Conservation (phyloP, 2,329 filamentous ascomycete genomes). For the Ceratocystis ficicola region DNA sequence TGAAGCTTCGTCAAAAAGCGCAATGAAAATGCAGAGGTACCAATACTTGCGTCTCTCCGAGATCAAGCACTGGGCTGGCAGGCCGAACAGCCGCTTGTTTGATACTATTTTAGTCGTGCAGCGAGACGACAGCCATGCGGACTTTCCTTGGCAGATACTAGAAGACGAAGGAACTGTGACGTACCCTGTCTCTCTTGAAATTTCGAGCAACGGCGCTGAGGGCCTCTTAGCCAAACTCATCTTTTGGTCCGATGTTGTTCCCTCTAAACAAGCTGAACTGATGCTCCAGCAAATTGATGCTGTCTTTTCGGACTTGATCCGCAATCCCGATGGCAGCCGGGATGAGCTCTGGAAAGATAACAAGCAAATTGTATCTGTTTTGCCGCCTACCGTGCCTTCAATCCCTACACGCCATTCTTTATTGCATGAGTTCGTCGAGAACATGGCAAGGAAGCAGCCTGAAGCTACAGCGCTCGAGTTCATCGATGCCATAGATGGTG, state of each 20-base stretch:
- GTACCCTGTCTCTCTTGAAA: constrained; percentile 69
- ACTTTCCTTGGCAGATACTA: constrained; percentile 45
- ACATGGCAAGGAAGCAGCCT: constrained; percentile 44
- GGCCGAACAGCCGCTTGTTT: constrained; percentile 55
- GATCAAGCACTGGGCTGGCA: constrained; percentile 60
- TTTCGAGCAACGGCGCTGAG: constrained; percentile 44
- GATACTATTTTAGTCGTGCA: constrained; percentile 82
- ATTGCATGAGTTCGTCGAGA: constrained; percentile 69
- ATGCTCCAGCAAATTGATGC: constrained; percentile 62
- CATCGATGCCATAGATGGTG: constrained; percentile 42
- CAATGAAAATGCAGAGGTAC: constrained; percentile 51
- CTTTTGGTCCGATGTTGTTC: constrained; percentile 51
- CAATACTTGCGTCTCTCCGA: constrained; percentile 59
- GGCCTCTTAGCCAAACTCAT: constrained; percentile 53
- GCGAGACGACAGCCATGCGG: constrained; percentile 20
- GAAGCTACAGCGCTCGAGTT: constrained; percentile 63
- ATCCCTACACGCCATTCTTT: constrained; percentile 48
- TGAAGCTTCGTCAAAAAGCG: constrained; percentile 51
- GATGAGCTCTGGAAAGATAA: constrained; percentile 2
- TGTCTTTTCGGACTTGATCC: constrained; percentile 47
- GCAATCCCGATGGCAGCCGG: constrained; percentile 32
- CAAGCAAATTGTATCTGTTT: constrained; percentile 45
- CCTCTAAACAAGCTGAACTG: constrained; percentile 52
- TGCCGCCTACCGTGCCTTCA: constrained; percentile 45
- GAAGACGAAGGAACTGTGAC: constrained; percentile 60